Percentiles rank a stretch among this genome's conserved stretches.
phyloP scores from a whole-genome alignment of 306 rosid species.

The Lathyrus oleraceus region DNA sequence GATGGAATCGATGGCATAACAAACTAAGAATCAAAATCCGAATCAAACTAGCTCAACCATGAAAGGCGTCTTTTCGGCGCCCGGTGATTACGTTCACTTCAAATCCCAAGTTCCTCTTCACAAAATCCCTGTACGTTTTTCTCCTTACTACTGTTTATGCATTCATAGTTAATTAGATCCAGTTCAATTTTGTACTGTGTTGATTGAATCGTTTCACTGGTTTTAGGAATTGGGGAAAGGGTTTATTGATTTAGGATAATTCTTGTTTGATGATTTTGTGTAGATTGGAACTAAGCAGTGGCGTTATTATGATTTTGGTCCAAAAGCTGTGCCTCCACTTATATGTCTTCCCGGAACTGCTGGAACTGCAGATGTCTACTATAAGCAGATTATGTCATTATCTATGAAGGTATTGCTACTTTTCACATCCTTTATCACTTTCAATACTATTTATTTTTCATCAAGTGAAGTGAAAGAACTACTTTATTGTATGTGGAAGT shows the following conservation, averaged over 20 bases:
- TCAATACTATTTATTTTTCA: neutral
- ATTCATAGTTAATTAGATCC: constrained; percentile 1
- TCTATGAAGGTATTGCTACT: constrained; percentile 71
- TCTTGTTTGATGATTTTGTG: constrained; percentile 2
- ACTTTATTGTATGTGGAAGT: constrained; percentile 1
- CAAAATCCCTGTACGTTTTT: constrained; percentile 77
- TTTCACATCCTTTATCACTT: neutral
- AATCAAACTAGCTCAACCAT: constrained; percentile 44
- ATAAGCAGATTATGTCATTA: constrained; percentile 92
- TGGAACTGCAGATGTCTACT: constrained; percentile 94
- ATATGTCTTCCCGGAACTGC: constrained; percentile 98
- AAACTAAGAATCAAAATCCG: neutral
- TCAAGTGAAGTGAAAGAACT: neutral
- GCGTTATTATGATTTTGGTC: constrained; percentile 98
- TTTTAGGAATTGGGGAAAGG: neutral
- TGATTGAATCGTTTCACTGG: constrained; percentile 1
- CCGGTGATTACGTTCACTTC: constrained; percentile 97
- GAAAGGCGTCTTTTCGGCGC: constrained; percentile 97
- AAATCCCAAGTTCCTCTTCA: constrained; percentile 99
- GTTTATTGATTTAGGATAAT: neutral
- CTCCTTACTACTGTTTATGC: constrained; percentile 12
- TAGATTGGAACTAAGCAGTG: constrained; percentile 96
- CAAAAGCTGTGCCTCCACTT: constrained; percentile 91
- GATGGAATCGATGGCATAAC: constrained; percentile 1
- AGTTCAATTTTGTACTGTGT: neutral